Percentiles rank a stretch among this genome's conserved stretches.
phyloP scores from a whole-genome alignment of 176 grass and related monocot species.

The Bothriochloa decipiens region DNA sequence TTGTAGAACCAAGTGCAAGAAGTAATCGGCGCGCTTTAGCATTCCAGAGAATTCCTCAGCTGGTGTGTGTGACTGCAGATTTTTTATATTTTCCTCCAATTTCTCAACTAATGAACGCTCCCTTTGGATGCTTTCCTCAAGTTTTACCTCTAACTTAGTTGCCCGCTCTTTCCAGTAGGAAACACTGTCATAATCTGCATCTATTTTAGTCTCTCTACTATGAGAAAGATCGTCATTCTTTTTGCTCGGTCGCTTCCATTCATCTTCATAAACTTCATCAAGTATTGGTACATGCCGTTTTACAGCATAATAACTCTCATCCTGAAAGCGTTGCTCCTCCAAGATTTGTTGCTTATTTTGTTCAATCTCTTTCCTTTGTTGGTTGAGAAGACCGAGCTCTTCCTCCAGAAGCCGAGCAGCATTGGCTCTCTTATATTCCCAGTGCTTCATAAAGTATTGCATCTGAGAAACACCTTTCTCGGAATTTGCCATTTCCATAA shows the following conservation, averaged over 20 bases:
- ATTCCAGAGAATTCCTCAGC: slow-evolving; percentile 80
- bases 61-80: slow-evolving; percentile 69
- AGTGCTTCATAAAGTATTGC: slow-evolving; percentile 75
- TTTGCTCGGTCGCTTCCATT: slow-evolving; percentile 58
- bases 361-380: slow-evolving; percentile 81
- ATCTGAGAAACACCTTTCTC: slow-evolving; percentile 74
- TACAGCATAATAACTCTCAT: slow-evolving; percentile 71
- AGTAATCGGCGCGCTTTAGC: slow-evolving; percentile 88
- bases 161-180: slow-evolving; percentile 75
- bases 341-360: slow-evolving; percentile 79
- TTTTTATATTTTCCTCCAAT: slow-evolving; percentile 65
- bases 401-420: slow-evolving; percentile 63
- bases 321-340: slow-evolving; percentile 63
- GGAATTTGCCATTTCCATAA: slow-evolving; percentile 66
- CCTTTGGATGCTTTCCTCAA: slow-evolving; percentile 74
- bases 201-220: slow-evolving; percentile 70
- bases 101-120: slow-evolving; percentile 62
- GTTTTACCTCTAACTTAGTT: slow-evolving; percentile 56
- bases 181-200: slow-evolving; percentile 55
- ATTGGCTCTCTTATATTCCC: slow-evolving; percentile 55
- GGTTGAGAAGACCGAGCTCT: slow-evolving; percentile 61
- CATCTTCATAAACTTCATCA: slow-evolving; percentile 72
- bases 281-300: slow-evolving; percentile 72
- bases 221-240: slow-evolving; percentile 49
- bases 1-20: slow-evolving; percentile 95